Evolutionary conservation across 2,329 filamentous ascomycete genomes (phyloP), one percentile per base, ranked within the genome.

Genomic region (Teratosphaeria destructans): DNA sequence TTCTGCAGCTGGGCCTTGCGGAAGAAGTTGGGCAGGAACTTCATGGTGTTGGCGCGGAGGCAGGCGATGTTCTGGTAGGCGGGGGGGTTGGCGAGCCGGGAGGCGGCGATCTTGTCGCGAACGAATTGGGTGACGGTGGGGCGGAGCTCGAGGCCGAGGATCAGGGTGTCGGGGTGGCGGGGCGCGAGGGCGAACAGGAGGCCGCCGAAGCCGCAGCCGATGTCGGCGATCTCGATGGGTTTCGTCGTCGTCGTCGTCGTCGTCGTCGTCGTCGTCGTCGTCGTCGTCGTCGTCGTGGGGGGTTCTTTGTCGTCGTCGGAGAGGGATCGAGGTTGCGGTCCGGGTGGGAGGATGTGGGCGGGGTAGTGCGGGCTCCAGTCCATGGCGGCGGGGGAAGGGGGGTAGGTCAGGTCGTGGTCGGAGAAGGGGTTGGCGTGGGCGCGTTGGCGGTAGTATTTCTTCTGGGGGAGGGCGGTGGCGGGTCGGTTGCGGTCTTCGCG

Each of bases 11-110:
- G 92, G 14, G 77, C 80, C 69, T 86, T 88, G 58, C 76, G 78
- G 79, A 99, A 97, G 80, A 96, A 96, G 72, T 99, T 97, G 63
- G 95, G 93, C n/a, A 99, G 79, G 75, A 97, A 99, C 74, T 99
- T 99, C 94, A 99, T 99, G 5, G 90, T 90, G 77, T 99, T 99
- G 65, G 90, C 89, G 63, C 94, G 87, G 55, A 99, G 79, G 71
- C 90, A 95, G 37, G 88, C 86, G 58, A 93, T 87, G 73, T 99
- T 99, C 71, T 95, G 87, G 73, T 90, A 97, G 54, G 78, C 23
- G 23, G 23, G 1, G 23, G 23, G 23, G 23, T 2, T 23, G 23
- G 23, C 23, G 23, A 2, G 23, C 2, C 23, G 23, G 2, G 23
- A 23, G 23, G 23, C 23, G 2, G 23, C 1, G 72, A 96, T 89